Evolutionary conservation across 805 yeast genomes (phyloP).

Genomic region (Cyberlindnera meyerae): DNA sequence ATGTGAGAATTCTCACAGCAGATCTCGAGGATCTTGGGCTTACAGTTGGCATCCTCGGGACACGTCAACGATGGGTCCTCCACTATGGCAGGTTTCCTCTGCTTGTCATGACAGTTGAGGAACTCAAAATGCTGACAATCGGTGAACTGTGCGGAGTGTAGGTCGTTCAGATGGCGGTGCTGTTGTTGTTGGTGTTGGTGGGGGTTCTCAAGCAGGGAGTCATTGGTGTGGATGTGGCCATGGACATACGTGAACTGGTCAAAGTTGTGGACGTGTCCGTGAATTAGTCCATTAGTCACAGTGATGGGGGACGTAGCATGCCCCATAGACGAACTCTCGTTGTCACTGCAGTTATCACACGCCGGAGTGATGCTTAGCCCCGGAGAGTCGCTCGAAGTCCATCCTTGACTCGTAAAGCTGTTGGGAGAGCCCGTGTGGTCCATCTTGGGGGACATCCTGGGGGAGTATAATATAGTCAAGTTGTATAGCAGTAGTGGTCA

Average conservation of each 20-base stretch:
- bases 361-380: background rate
- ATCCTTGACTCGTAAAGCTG: too few species aligned
- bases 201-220: constrained; percentile 9
- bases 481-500: too few species aligned
- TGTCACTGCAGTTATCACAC: background rate
- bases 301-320: background rate
- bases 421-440: too few species aligned
- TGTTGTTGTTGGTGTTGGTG: too few species aligned
- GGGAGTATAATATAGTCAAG: too few species aligned
- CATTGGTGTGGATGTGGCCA: constrained; percentile 55
- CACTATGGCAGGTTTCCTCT: constrained; percentile 9
- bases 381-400: too few species aligned
- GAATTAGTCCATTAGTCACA: constrained; percentile 44
- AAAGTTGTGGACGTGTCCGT: constrained; percentile 63
- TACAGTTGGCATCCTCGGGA: constrained; percentile 28
- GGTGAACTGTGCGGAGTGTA: constrained; percentile 18
- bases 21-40: constrained; percentile 36
- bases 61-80: constrained; percentile 18
- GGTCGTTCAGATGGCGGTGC: constrained; percentile 21
- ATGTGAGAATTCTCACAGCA: constrained; percentile 36
- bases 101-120: constrained; percentile 32
- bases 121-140: constrained; percentile 41
- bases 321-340: background rate
- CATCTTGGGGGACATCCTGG: too few species aligned
- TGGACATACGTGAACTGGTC: constrained; percentile 58